Base-by-base conservation (phyloP, 257 asterid species). In the Salvia rosmarinus region DNA sequence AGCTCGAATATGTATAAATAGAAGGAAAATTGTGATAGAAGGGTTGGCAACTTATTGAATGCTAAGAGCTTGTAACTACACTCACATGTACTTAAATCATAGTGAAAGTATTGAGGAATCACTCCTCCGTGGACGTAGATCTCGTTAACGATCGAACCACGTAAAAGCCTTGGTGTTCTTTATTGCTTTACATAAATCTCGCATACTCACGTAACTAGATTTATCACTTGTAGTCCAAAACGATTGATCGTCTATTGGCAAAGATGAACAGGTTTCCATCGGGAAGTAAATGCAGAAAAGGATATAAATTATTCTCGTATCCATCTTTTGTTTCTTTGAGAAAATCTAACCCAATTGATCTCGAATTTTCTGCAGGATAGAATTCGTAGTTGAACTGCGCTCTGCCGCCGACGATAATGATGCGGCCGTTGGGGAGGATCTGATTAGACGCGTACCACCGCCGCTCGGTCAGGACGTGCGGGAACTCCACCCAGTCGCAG, bases 361-460 rank as follows among this genome's bases (percentile, higher is more conserved):
- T 12, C 4, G 68, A 68, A 32, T 37, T 25, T n/a, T 40, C 30
- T 25, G 30, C 67, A 7, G 83, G 82, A 73, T 75, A 82, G 72
- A 90, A 82, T 17, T 90, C 97, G 16, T 88, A 88, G 71, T 79
- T 90, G 34, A 78, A 84, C 50, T 86, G 90, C 5, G 68, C 84
- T 74, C 97, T 75, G 1, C 95, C 95, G 0, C 96, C 91, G 1
- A 90, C 70, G 3, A 90, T 82, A 13, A 88, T 85, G 10, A 90
- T 43, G 5, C 86, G 59, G 3, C 85, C 95, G 30, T 25, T 3
- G 30, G 93, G 93, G 21, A 90, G 85, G 9, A 86, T 82, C 14
- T 90, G 93, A 37, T 90, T 78, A 0, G 93, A 67, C 0, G 96
- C 85, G 17, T 89, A 89, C 96, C 96, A 89, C 52, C 96, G 83